Base-by-base conservation (phyloP, 1,284 basidiomycete species). In the Ganoderma lucidum region DNA sequence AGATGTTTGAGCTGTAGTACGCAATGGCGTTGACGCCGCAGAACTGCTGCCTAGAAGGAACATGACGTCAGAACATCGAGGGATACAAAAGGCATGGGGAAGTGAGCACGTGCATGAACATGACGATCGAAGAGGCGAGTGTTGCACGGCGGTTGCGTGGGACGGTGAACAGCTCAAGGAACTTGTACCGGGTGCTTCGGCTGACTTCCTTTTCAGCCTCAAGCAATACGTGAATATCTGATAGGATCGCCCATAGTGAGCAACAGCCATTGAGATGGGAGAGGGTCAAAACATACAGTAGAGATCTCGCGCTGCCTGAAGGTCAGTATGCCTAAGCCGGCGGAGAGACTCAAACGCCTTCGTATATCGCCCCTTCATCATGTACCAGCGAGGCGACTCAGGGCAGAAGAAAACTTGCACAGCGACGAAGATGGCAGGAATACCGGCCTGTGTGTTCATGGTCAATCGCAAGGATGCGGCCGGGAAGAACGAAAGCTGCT, bases 301-400 rank as follows among this genome's bases (percentile, higher is more conserved):
- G 28, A 93, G 78, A 76, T 93, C 92, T 23, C 92, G 84, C 9
- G 93, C 93, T 6, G 95, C 95, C 75, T 94, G 91, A 15, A 96
- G 78, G 4, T 82, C 83, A 67, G 85, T 86, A 80, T 88, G 85
- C 30, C 95, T 89, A 0, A 96, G 85, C 9, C 87, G 85, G 37
- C 81, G 80, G 17, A 95, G 83, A 2, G 92, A 90, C 4, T 86
- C 75, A 76, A 85, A 93, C 0, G 94, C 94, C 51, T 92, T 80
- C 5, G 81, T 79, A 75, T 93, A 90, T 9, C 88, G 86, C 32
- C 87, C 87, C 77, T 93, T 93, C 70, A 84, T 84, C 78, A 95
- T 88, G 58, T 91, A 83, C 93, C 93, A 95, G 78, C 92, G 87
- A 5, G 93, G 92, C 62, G 85, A 90, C 78, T 86, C 88, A 1